These are phyloP conservation scores for Neurospora crassa DNA, from an alignment of 2,329 filamentous ascomycete species.

Conservation along the genomic window DNA sequence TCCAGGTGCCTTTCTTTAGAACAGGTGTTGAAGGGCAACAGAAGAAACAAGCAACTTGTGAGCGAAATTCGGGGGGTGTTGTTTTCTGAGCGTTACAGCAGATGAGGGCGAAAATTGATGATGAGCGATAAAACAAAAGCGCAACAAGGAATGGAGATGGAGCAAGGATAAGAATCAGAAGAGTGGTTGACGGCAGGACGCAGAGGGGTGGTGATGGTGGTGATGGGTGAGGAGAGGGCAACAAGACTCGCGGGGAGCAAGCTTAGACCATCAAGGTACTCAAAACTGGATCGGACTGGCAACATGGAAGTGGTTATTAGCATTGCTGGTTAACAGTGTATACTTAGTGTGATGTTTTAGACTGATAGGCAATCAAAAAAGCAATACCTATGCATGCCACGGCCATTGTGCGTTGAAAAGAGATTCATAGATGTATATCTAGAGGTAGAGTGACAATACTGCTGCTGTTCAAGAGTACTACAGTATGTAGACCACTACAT, in stretches of 20 bases:
- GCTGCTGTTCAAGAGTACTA: neutral
- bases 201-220: neutral
- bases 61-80: neutral
- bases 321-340: neutral
- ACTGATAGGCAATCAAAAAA: neutral
- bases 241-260: neutral
- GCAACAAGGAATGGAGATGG: neutral
- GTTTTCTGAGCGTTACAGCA: neutral
- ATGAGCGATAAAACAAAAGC: neutral
- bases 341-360: neutral
- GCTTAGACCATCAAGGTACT: neutral
- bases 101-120: neutral
- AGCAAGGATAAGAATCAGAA: neutral
- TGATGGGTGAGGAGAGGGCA: neutral
- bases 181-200: neutral
- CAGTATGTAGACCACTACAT: too few species aligned
- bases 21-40: neutral
- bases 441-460: neutral
- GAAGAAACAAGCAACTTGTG: neutral
- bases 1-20: neutral
- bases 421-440: neutral
- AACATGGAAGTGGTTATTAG: neutral
- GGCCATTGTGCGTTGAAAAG: neutral
- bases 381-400: neutral
- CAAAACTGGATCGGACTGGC: neutral